Percentiles rank a stretch among this genome's conserved stretches.
These are phyloP conservation scores for Bretschneidera sinensis DNA, from an alignment of 345 rosid species.

Conservation along the genomic window DNA sequence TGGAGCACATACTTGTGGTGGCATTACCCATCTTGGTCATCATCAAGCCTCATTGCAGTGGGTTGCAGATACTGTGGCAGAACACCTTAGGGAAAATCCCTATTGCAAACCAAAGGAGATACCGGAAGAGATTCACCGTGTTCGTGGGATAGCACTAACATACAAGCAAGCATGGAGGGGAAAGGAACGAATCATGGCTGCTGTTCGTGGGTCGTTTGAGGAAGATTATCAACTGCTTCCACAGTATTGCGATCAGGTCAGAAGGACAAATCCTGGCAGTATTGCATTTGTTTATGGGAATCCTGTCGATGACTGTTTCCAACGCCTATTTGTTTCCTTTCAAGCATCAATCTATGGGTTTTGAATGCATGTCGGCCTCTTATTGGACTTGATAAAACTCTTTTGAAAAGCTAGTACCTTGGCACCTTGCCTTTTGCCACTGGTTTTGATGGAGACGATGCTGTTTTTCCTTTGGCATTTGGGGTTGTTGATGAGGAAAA, in stretches of 20 bases:
- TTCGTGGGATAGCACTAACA: slow-evolving; percentile 76
- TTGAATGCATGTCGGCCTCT: slow-evolving; percentile 75
- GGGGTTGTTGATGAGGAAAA: slow-evolving; percentile 79
- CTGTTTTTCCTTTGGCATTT: slow-evolving; percentile 73
- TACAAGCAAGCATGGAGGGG: slow-evolving; percentile 99
- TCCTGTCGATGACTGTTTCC: slow-evolving; percentile 57
- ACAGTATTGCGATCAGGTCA: slow-evolving; percentile 73
- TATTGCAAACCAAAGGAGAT: slow-evolving; percentile 78
- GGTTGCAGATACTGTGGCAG: slow-evolving; percentile 81
- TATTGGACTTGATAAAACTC: slow-evolving; percentile 70
- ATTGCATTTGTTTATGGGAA: slow-evolving; percentile 61
- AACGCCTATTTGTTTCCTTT: slow-evolving; percentile 70
- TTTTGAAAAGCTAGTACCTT: slow-evolving; percentile 66
- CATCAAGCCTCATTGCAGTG: slow-evolving; percentile 94
- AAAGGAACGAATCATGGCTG: slow-evolving; percentile 82
- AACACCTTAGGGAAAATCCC: slow-evolving; percentile 71
- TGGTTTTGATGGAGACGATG: slow-evolving; percentile 91
- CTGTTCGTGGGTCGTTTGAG: slow-evolving; percentile 78
- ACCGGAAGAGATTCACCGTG: slow-evolving; percentile 80
- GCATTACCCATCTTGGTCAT: slow-evolving; percentile 85
- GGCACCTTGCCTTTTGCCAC: slow-evolving; percentile 78
- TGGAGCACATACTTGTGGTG: slow-evolving; percentile 69
- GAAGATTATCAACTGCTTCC: slow-evolving; percentile 90
- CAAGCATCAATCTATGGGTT: slow-evolving; percentile 83
- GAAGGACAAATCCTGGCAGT: slow-evolving; percentile 74